phyloP scores from a whole-genome alignment of 306 rosid species.

The Acacia acuminata region DNA sequence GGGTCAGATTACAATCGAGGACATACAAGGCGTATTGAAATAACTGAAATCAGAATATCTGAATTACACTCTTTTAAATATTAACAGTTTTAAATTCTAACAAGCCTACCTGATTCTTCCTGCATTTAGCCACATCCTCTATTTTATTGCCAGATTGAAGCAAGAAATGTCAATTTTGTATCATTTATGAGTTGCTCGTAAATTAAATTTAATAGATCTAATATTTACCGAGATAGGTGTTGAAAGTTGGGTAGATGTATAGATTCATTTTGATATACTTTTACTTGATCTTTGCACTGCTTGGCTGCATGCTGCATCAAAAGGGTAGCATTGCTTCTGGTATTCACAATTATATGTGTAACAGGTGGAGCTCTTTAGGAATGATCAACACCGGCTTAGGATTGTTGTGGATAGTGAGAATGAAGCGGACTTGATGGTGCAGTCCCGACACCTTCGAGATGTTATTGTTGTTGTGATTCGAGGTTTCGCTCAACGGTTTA shows the following conservation, averaged over 20 bases:
- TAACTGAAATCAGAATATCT: neutral
- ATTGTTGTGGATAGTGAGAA: conserved; percentile 85
- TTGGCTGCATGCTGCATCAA: neutral
- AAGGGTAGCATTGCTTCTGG: conserved; percentile 9
- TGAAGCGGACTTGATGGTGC: conserved; percentile 92
- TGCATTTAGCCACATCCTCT: neutral
- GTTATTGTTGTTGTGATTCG: conserved; percentile 86
- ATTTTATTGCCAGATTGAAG: neutral
- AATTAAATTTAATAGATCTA: neutral
- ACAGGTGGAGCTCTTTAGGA: conserved; percentile 93
- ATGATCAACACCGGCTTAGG: conserved; percentile 85
- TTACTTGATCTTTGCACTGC: neutral
- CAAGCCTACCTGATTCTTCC: neutral
- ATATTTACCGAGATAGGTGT: neutral
- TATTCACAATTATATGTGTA: conserved; percentile 31
- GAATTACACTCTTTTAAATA: neutral
- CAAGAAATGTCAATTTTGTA: neutral
- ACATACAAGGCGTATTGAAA: too few relatives aligned
- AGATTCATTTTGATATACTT: neutral
- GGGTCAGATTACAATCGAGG: too few relatives aligned
- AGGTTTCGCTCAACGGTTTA: conserved; percentile 94
- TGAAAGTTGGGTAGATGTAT: neutral
- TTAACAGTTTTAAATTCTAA: neutral
- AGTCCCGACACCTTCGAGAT: conserved; percentile 93
- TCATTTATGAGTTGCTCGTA: neutral